A percentile compares a stretch with the other conserved stretches of the same genome.
Conservation (phyloP, 108 stramenopile genomes). For the Skeletonema menzelii region DNA sequence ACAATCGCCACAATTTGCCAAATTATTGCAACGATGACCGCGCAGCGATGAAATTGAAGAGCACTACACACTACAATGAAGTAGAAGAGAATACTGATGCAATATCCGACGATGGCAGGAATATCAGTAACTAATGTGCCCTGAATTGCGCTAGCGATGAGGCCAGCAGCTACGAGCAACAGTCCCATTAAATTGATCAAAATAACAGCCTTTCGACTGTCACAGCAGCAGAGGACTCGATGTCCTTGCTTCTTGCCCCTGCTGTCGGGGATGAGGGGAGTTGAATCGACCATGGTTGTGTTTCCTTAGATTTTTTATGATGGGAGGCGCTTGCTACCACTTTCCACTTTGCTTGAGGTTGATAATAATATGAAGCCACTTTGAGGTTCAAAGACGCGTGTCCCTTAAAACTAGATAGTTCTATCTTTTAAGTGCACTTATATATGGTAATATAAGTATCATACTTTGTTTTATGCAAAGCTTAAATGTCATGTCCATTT, state of each 20-base stretch:
- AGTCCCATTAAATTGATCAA: not conserved
- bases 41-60: slow-evolving; percentile 11
- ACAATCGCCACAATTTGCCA: not conserved
- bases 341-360: too few species aligned
- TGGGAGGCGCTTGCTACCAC: too few species aligned
- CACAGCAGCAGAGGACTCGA: slow-evolving; percentile 27
- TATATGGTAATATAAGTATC: too few species aligned
- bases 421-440: too few species aligned
- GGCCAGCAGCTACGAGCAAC: not conserved
- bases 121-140: not conserved
- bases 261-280: slow-evolving; percentile 9
- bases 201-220: slow-evolving; percentile 9
- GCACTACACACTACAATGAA: slow-evolving; percentile 10
- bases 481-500: too few species aligned
- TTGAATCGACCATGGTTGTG: not conserved
- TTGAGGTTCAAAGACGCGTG: too few species aligned
- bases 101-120: not conserved
- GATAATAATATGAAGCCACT: too few species aligned
- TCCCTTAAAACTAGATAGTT: too few species aligned
- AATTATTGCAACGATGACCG: not conserved
- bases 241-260: slow-evolving; percentile 4
- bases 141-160: not conserved
- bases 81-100: slow-evolving; percentile 13
- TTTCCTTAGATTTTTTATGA: too few species aligned
- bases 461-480: too few species aligned